These are phyloP conservation scores for Orychophragmus violaceus DNA, from an alignment of 345 rosid genomes.

Conservation along the genomic window DNA sequence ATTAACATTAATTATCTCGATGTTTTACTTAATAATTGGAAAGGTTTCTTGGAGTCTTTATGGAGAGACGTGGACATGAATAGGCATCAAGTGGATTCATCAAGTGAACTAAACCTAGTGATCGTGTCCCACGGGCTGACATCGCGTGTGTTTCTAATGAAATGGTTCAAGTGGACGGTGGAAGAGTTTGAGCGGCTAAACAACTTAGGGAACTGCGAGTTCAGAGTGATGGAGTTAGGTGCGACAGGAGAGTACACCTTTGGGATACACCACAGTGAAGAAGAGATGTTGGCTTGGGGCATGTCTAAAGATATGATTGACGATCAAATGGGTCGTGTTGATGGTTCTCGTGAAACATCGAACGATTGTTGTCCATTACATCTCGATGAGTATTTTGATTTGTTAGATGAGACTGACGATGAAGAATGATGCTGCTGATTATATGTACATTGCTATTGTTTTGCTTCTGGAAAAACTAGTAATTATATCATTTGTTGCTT, in stretches of 20 bases:
- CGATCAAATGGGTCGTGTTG: conserved; percentile 61
- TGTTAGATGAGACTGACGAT: conserved; percentile 28
- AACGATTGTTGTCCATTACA: conserved; percentile 58
- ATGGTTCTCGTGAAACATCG: conserved; percentile 40
- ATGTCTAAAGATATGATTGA: conserved; percentile 64
- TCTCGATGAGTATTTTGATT: conserved; percentile 55
- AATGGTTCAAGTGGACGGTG: conserved; percentile 98
- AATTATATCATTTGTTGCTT: background rate
- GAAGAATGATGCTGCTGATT: conserved; percentile 8
- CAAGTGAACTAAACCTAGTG: conserved; percentile 65
- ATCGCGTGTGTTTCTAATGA: conserved; percentile 75
- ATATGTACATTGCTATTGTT: background rate
- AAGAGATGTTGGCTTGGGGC: conserved; percentile 57
- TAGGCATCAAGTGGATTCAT: conserved; percentile 45
- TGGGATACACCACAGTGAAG: conserved; percentile 36
- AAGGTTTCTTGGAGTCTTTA: conserved; percentile 75
- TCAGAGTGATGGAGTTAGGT: conserved; percentile 73
- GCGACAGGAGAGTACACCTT: conserved; percentile 72
- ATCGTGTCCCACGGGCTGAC: conserved; percentile 76
- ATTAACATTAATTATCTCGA: background rate
- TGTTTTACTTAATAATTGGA: background rate
- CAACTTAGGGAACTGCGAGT: conserved; percentile 70
- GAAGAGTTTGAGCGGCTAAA: conserved; percentile 70
- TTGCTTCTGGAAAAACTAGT: background rate
- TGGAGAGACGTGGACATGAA: conserved; percentile 94